Percentiles rank a stretch among this genome's conserved stretches.
Evolutionary conservation across 257 asterid genomes (phyloP).

Genomic region (Salvia splendens): DNA sequence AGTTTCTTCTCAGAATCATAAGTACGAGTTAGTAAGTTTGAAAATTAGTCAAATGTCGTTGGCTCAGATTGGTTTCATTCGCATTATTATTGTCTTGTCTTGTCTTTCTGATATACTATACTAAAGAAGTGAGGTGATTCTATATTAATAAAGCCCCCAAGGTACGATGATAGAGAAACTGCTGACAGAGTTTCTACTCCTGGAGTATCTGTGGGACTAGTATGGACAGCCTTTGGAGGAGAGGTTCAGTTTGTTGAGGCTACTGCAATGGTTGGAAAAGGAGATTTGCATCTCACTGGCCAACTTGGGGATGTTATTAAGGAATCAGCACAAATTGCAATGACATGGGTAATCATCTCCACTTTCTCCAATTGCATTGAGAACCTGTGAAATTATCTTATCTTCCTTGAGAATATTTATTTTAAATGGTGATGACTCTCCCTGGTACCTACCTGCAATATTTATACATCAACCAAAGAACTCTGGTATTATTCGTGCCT

Average conservation of each 20-base stretch:
- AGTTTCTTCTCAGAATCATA: constrained; percentile 9
- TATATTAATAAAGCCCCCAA: constrained; percentile 68
- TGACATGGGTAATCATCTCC: constrained; percentile 81
- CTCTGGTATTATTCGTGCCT: constrained; percentile 4
- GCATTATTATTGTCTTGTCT: not conserved
- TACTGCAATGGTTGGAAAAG: constrained; percentile 88
- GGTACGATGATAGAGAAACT: constrained; percentile 84
- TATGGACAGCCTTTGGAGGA: constrained; percentile 95
- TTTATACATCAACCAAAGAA: constrained; percentile 15
- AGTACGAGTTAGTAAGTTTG: constrained; percentile 13
- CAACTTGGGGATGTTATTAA: constrained; percentile 98
- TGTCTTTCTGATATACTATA: constrained; percentile 19
- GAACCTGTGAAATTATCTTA: not conserved
- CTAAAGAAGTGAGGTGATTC: constrained; percentile 21
- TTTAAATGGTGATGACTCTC: constrained; percentile 16
- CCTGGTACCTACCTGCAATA: constrained; percentile 7
- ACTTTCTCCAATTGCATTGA: constrained; percentile 17
- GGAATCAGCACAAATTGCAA: constrained; percentile 98
- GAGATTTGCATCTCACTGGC: constrained; percentile 96
- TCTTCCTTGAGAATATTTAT: constrained; percentile 7
- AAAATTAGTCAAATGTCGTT: constrained; percentile 19
- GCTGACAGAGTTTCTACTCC: constrained; percentile 92
- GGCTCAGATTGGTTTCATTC: constrained; percentile 26
- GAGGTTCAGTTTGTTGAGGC: constrained; percentile 99
- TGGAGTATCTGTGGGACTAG: constrained; percentile 95